Conservation (phyloP, 2,329 filamentous ascomycete species). For the Endocalyx cinctus region DNA sequence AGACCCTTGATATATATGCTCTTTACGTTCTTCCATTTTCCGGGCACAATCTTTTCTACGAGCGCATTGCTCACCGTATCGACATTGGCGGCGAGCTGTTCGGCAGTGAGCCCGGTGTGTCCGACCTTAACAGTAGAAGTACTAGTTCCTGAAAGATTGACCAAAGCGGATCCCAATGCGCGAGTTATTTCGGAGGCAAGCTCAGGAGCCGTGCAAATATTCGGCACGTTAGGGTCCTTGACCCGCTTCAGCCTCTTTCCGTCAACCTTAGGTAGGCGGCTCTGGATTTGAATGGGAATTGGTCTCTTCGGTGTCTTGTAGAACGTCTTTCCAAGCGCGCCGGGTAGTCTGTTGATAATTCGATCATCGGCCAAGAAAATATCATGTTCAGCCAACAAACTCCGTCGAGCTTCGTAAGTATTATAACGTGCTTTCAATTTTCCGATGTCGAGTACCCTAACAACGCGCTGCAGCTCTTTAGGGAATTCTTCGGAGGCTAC, state of each 20-base stretch:
- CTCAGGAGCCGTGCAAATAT: slow-evolving; percentile 53
- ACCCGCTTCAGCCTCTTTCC: slow-evolving; percentile 53
- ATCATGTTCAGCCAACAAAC: slow-evolving; percentile 82
- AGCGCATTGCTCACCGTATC: slow-evolving; percentile 64
- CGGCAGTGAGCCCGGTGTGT: slow-evolving; percentile 65
- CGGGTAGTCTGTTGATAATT: slow-evolving; percentile 69
- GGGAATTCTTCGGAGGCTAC: slow-evolving; percentile 71
- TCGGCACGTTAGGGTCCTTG: slow-evolving; percentile 38
- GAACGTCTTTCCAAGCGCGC: slow-evolving; percentile 83
- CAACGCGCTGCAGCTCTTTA: slow-evolving; percentile 57
- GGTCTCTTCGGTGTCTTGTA: slow-evolving; percentile 87
- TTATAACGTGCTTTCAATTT: slow-evolving; percentile 82
- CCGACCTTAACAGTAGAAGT: slow-evolving; percentile 80
- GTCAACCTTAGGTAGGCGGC: slow-evolving; percentile 57
- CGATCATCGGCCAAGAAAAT: slow-evolving; percentile 91
- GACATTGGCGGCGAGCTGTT: slow-evolving; percentile 78
- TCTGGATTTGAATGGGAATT: slow-evolving; percentile 70
- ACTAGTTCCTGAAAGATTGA: slow-evolving; percentile 72
- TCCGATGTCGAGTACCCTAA: slow-evolving; percentile 73
- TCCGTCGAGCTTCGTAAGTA: slow-evolving; percentile 80
- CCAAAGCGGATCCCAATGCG: slow-evolving; percentile 70
- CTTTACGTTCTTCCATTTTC: slow-evolving; percentile 83
- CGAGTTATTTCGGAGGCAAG: slow-evolving; percentile 79
- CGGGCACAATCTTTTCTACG: slow-evolving; percentile 74
- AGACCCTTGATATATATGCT: slow-evolving; percentile 87